Evolutionary conservation across 805 yeast genomes (phyloP).

Genomic region (Suhomyces prunicola): DNA sequence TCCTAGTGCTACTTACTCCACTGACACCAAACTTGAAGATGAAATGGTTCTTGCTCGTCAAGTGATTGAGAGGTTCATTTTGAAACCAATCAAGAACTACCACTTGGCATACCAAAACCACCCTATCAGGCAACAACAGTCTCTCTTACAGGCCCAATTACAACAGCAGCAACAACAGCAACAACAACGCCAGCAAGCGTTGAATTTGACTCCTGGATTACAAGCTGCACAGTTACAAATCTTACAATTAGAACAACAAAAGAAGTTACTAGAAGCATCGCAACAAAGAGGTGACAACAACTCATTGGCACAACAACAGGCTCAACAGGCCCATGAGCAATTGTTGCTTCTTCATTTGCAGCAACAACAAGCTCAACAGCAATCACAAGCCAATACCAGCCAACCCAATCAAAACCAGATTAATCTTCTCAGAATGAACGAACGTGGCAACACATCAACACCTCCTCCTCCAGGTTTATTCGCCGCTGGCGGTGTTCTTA

Average conservation of each 20-base stretch:
- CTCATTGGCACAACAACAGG: slow-evolving; percentile 11
- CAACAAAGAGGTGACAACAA: slow-evolving; percentile 7
- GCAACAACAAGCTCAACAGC: slow-evolving; percentile 35
- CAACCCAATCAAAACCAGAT: slow-evolving; percentile 26
- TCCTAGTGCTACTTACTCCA: slow-evolving; percentile 20
- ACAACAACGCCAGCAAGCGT: slow-evolving; percentile 22
- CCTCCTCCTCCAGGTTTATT: slow-evolving; percentile 78
- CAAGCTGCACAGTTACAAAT: slow-evolving; percentile 25
- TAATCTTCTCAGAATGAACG: slow-evolving; percentile 28
- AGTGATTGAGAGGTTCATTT: slow-evolving; percentile 39
- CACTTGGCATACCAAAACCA: slow-evolving; percentile 46
- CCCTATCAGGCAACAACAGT: slow-evolving; percentile 35
- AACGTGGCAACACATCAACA: slow-evolving; percentile 43
- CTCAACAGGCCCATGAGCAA: slow-evolving; percentile 10
- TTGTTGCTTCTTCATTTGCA: slow-evolving; percentile 12
- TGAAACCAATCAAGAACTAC: slow-evolving; percentile 42
- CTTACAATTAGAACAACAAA: slow-evolving; percentile 29
- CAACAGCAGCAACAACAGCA: slow-evolving; percentile 26
- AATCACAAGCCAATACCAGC: slow-evolving; percentile 28
- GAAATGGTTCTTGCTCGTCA: slow-evolving; percentile 36
- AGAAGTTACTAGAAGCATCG: slow-evolving; percentile 11
- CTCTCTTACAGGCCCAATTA: slow-evolving; percentile 28
- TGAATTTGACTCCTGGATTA: slow-evolving; percentile 16
- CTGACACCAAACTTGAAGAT: slow-evolving; percentile 34
- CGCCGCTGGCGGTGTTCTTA: slow-evolving; percentile 19